These are phyloP conservation scores for Aspergillus pseudotamarii DNA, from an alignment of 2,329 filamentous ascomycete genomes.

Conservation along the genomic window DNA sequence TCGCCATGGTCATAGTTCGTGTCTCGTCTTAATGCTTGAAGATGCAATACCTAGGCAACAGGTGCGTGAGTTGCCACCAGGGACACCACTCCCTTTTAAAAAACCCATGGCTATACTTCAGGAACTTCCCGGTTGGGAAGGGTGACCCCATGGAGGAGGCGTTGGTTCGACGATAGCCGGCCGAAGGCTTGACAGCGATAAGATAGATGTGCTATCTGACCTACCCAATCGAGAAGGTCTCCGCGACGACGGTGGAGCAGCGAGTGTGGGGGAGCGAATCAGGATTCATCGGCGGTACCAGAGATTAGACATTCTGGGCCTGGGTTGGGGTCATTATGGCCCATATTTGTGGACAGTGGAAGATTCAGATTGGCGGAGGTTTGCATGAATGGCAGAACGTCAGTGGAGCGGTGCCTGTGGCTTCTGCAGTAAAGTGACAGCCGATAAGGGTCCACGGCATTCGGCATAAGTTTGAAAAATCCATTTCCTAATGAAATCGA, in stretches of 20 bases:
- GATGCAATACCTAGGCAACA: not conserved
- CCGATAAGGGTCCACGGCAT: not conserved
- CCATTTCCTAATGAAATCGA: not conserved
- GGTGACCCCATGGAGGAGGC: conserved; percentile 10
- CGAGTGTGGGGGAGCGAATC: conserved; percentile 9
- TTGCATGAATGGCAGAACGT: not conserved
- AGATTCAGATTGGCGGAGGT: not conserved
- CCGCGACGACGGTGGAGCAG: conserved; percentile 26
- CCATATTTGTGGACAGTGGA: not conserved
- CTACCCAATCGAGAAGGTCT: conserved; percentile 32
- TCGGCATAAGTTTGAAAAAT: not conserved
- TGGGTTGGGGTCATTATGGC: not conserved
- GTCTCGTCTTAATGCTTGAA: not conserved
- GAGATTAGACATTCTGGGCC: not conserved
- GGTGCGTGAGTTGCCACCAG: not conserved
- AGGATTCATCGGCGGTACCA: not conserved
- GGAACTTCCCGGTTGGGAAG: not conserved
- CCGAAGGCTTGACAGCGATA: conserved; percentile 18
- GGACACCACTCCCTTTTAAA: not conserved
- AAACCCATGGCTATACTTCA: not conserved
- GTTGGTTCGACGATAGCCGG: not conserved
- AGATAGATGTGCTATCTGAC: conserved; percentile 24
- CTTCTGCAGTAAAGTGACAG: not conserved
- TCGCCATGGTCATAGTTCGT: conserved; percentile 19
- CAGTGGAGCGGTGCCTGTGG: not conserved